A percentile compares a stretch with the other conserved stretches of the same genome.
Conservation (phyloP, 129 eudicot genomes). For the Helichrysum umbraculigerum region DNA sequence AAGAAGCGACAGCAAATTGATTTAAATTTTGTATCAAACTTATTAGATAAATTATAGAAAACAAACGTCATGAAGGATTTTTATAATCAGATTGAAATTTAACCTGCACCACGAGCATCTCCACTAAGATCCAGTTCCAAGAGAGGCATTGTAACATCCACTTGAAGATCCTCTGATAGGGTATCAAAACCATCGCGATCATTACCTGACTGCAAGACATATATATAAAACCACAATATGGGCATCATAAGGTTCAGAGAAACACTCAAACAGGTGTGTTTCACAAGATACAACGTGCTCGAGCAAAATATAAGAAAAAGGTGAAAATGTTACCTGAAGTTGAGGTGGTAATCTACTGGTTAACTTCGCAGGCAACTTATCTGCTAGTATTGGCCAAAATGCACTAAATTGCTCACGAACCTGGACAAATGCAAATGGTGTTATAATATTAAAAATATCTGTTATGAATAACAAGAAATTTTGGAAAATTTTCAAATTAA, state of each 20-base stretch:
- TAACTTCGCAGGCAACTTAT: slow-evolving; percentile 55
- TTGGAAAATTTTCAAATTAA: neutral
- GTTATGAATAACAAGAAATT: neutral
- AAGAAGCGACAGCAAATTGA: slow-evolving; percentile 11
- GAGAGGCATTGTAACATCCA: slow-evolving; percentile 62
- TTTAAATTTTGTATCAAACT: neutral
- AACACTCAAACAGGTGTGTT: too few species aligned
- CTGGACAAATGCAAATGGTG: slow-evolving; percentile 36
- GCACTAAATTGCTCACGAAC: slow-evolving; percentile 69
- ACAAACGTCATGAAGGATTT: neutral
- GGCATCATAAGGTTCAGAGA: too few species aligned
- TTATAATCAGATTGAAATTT: neutral
- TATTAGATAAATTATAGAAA: neutral
- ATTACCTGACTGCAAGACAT: too few species aligned
- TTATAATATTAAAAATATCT: neutral
- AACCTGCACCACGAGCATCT: slow-evolving; percentile 9
- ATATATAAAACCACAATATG: too few species aligned
- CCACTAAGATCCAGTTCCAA: slow-evolving; percentile 52
- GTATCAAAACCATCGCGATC: too few species aligned
- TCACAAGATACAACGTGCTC: too few species aligned
- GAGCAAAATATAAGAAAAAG: too few species aligned
- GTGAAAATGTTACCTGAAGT: too few species aligned
- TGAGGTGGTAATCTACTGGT: slow-evolving; percentile 35
- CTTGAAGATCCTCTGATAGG: slow-evolving; percentile 27
- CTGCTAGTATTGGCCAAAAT: slow-evolving; percentile 72